phyloP scores from a whole-genome alignment of 2,329 filamentous ascomycete genomes.

The Tolypocladium ovalisporum region DNA sequence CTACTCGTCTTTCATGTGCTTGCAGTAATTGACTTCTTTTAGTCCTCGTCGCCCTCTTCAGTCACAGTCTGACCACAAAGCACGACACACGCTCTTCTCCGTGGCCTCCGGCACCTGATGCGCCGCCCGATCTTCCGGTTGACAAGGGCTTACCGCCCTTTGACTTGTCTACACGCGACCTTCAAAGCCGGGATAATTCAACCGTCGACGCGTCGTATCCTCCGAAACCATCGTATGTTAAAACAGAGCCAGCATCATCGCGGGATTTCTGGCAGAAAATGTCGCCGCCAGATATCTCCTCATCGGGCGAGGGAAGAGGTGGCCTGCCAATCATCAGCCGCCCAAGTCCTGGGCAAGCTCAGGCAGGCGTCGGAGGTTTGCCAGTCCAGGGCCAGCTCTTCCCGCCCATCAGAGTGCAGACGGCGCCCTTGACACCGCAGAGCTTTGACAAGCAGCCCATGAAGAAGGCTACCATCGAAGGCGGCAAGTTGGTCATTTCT shows the following conservation, averaged over 20 bases:
- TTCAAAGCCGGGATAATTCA: background rate
- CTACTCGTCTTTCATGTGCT: slow-evolving; percentile 2
- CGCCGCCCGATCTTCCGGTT: background rate
- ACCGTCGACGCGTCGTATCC: background rate
- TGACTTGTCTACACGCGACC: background rate
- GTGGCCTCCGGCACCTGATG: background rate
- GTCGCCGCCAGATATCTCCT: background rate
- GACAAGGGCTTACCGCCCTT: background rate
- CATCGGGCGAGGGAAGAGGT: slow-evolving; percentile 8
- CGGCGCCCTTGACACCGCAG: slow-evolving; percentile 10
- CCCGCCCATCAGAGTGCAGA: slow-evolving; percentile 24
- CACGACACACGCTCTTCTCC: background rate
- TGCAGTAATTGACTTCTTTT: background rate
- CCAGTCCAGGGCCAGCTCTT: slow-evolving; percentile 30
- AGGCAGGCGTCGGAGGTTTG: slow-evolving; percentile 24
- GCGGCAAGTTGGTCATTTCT: slow-evolving; percentile 36
- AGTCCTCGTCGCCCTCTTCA: slow-evolving; percentile 1
- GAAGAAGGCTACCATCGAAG: slow-evolving; percentile 16
- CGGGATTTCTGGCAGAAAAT: background rate
- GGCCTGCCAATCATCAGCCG: slow-evolving; percentile 26
- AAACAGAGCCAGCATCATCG: background rate
- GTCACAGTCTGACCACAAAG: background rate
- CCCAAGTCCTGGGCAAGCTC: slow-evolving; percentile 23
- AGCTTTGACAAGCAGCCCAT: slow-evolving; percentile 6
- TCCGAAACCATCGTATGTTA: background rate